These are phyloP conservation scores for Pleurotus ostreatus DNA, from an alignment of 768 basidiomycete genomes.

Conservation along the genomic window DNA sequence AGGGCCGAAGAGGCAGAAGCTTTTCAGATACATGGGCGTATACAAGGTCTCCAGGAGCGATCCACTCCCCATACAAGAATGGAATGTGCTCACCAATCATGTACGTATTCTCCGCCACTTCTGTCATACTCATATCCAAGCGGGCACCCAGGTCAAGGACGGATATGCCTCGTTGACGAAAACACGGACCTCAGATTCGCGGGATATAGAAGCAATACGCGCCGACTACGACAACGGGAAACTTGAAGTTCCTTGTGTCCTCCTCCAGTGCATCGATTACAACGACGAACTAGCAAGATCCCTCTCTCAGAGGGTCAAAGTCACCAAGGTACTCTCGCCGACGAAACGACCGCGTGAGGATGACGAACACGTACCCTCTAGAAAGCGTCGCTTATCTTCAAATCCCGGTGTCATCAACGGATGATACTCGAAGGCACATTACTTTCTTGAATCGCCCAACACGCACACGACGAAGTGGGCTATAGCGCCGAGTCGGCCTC, in stretches of 20 bases:
- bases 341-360: slow-evolving; percentile 4
- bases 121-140: neutral
- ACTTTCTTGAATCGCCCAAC: neutral
- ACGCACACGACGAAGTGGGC: too few relatives aligned
- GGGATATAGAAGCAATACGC: slow-evolving; percentile 28
- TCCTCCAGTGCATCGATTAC: slow-evolving; percentile 41
- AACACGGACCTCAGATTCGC: slow-evolving; percentile 31
- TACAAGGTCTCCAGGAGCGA: slow-evolving; percentile 41
- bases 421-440: neutral
- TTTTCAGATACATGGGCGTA: slow-evolving; percentile 42
- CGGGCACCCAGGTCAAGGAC: slow-evolving; percentile 22
- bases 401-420: neutral
- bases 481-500: too few relatives aligned
- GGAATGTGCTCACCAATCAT: slow-evolving; percentile 34
- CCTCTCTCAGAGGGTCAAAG: slow-evolving; percentile 8
- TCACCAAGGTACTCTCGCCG: slow-evolving; percentile 6
- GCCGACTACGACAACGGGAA: slow-evolving; percentile 41
- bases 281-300: slow-evolving; percentile 32
- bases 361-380: neutral
- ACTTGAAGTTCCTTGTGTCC: slow-evolving; percentile 44
- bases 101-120: slow-evolving; percentile 22
- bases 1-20: slow-evolving; percentile 21
- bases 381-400: slow-evolving; percentile 4
- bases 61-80: slow-evolving; percentile 41
- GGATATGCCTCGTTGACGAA: slow-evolving; percentile 36